Percentiles rank a stretch among this genome's conserved stretches.
Evolutionary conservation across 1,284 basidiomycete genomes (phyloP).

Genomic region (Ganoderma lingzhi): DNA sequence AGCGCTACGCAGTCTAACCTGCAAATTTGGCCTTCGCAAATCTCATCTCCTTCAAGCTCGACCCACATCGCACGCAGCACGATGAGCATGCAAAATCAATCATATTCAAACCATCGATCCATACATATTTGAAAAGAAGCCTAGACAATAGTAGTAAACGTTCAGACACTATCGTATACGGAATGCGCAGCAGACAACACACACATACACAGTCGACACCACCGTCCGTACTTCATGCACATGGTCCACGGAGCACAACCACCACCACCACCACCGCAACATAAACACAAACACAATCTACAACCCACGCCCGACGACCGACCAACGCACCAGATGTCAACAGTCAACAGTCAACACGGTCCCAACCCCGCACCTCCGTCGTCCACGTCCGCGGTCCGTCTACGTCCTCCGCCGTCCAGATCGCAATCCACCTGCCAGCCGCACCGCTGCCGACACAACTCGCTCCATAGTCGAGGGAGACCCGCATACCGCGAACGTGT

Average conservation of each 20-base stretch:
- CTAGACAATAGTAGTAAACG: slow-evolving; percentile 6
- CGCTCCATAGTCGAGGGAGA: not conserved
- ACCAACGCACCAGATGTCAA: not conserved
- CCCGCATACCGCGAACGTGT: slow-evolving; percentile 19
- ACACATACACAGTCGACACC: not conserved
- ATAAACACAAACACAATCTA: not conserved
- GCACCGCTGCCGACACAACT: slow-evolving; percentile 10
- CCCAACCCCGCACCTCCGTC: not conserved
- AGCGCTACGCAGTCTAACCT: not conserved
- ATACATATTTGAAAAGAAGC: slow-evolving; percentile 13
- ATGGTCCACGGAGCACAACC: not conserved
- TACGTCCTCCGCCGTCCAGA: not conserved
- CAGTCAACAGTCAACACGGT: not conserved
- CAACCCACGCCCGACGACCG: slow-evolving; percentile 6
- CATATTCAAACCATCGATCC: slow-evolving; percentile 11
- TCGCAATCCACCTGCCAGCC: not conserved
- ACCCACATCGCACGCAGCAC: not conserved
- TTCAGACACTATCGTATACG: slow-evolving; percentile 4
- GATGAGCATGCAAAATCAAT: slow-evolving; percentile 11
- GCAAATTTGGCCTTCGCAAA: not conserved
- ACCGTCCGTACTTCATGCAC: not conserved
- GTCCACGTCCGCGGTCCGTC: not conserved
- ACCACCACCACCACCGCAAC: not conserved
- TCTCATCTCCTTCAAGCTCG: not conserved
- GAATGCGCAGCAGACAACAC: not conserved